A percentile compares a stretch with the other conserved stretches of the same genome.
Conservation (phyloP, 2,329 filamentous ascomycete species). For the Penicillium sp. region DNA sequence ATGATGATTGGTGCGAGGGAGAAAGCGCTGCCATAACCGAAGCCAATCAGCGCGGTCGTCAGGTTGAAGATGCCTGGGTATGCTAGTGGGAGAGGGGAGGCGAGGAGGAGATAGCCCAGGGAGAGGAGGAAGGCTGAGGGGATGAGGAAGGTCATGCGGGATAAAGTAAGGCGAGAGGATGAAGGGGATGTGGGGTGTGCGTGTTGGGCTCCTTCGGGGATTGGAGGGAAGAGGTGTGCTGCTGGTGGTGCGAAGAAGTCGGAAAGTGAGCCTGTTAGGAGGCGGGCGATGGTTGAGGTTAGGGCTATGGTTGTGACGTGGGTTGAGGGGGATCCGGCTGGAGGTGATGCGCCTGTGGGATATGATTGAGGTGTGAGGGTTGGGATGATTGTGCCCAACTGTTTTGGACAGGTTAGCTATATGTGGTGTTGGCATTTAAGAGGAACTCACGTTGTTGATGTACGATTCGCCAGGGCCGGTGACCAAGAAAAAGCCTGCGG, state of each 20-base stretch:
- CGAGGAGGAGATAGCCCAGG: constrained; percentile 71
- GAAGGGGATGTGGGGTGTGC: constrained; percentile 28
- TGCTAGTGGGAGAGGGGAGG: constrained; percentile 74
- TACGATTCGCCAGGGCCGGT: constrained; percentile 96
- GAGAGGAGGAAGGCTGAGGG: constrained; percentile 71
- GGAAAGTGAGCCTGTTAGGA: constrained; percentile 84
- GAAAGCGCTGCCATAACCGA: constrained; percentile 91
- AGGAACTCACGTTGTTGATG: constrained; percentile 70
- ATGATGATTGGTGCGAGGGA: constrained; percentile 86
- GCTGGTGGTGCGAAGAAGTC: constrained; percentile 76
- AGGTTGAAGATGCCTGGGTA: constrained; percentile 79
- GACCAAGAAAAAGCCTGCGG: constrained; percentile 85
- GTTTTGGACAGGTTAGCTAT: background rate
- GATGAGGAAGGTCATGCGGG: constrained; percentile 76
- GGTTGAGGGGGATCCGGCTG: constrained; percentile 66
- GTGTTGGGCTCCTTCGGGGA: constrained; percentile 40
- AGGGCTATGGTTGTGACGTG: constrained; percentile 91
- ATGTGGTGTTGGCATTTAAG: background rate
- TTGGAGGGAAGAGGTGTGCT: constrained; percentile 57
- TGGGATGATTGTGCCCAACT: constrained; percentile 83
- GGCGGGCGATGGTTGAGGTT: constrained; percentile 82
- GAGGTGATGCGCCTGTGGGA: constrained; percentile 42
- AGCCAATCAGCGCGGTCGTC: constrained; percentile 78
- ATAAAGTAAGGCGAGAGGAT: constrained; percentile 55
- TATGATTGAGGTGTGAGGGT: constrained; percentile 70